Base-by-base conservation (phyloP, 73 alveolate species). In the Symbiodinium natans region DNA sequence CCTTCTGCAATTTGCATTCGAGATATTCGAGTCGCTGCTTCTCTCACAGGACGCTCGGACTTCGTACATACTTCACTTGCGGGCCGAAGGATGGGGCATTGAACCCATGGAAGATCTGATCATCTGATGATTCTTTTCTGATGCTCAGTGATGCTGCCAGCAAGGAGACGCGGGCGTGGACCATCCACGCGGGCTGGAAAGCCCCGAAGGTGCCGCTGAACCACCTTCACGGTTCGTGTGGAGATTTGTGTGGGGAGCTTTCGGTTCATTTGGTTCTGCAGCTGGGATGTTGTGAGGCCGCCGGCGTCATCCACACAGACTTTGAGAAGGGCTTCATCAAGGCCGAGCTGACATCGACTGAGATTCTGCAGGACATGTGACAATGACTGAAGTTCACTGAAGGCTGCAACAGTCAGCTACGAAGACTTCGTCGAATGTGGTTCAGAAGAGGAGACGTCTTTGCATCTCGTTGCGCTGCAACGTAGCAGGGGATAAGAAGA, bases 311-410 rank as follows among this genome's bases (percentile, higher is more conserved):
- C 98, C 99, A 99, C 86, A 88, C 99, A 52, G 99, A 99, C 82
- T 99, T 99, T 54, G 99, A 99, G 99, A 99, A 99, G 83, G 99
- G 99, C 41, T 99, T 99, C 98, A 99, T 99, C 89, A 86, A 93
- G 96, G 99, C 80, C 19, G 36, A 63, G 0, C 29, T 11, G 80
- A n/a, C n/a, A n/a, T n/a, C n/a, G n/a, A n/a, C n/a, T n/a, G n/a
- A n/a, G n/a, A n/a, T n/a, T n/a, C n/a, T n/a, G n/a, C n/a, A n/a
- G n/a, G n/a, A n/a, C n/a, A n/a, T n/a, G n/a, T n/a, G n/a, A n/a
- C n/a, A n/a, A n/a, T n/a, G n/a, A n/a, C n/a, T n/a, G n/a, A n/a
- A n/a, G n/a, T n/a, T n/a, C n/a, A n/a, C n/a, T n/a, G n/a, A 7
- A 89, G 97, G 97, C 97, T 7, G 97, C 97, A 38, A 90, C 97